Percentiles rank a stretch among this genome's conserved stretches.
phyloP scores from a whole-genome alignment of 805 yeast species.

The Wickerhamiella allomyrinae region DNA sequence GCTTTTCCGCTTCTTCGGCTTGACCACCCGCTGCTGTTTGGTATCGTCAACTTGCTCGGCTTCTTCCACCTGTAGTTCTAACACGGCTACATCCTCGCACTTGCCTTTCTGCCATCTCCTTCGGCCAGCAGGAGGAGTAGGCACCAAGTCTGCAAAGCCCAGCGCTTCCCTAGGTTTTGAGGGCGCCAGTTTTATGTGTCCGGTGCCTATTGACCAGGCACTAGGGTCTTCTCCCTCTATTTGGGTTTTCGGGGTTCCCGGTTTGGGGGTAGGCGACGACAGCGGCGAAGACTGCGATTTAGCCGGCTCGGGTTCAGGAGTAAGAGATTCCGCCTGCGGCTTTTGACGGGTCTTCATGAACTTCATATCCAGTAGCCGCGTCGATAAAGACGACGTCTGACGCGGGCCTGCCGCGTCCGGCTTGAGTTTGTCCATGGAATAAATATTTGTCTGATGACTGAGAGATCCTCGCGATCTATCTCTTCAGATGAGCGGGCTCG shows the following conservation, averaged over 20 bases:
- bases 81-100: constrained; percentile 3
- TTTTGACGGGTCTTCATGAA: constrained; percentile 13
- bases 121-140: constrained; percentile 5
- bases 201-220: neutral
- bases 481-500: neutral
- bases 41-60: constrained; percentile 1
- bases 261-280: neutral
- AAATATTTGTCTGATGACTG: neutral
- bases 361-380: constrained; percentile 18
- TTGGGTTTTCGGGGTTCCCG: no score
- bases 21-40: neutral
- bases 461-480: neutral
- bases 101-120: constrained; percentile 7
- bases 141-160: constrained; percentile 3
- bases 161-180: neutral
- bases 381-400: constrained; percentile 12
- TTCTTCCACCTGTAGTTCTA: constrained; percentile 3
- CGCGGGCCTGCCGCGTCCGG: neutral
- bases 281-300: neutral
- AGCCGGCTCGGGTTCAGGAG: neutral
- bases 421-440: neutral
- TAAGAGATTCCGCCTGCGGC: neutral
- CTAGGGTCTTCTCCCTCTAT: no score
- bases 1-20: neutral
- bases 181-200: neutral